phyloP scores from a whole-genome alignment of 148 eudicot species.

The Chenopodium album region DNA sequence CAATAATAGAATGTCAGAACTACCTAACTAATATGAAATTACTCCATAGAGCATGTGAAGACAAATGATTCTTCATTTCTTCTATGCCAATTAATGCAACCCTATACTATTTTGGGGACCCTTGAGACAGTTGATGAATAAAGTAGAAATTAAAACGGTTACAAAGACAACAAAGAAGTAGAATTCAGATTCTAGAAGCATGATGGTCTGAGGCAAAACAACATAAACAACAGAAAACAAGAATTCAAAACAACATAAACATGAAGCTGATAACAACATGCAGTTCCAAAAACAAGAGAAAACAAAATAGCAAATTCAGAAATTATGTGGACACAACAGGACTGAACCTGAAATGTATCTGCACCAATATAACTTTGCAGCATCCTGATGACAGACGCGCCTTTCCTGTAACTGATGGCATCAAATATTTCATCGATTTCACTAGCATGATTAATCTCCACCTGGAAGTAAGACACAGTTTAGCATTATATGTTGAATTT shows the following conservation, averaged over 20 bases:
- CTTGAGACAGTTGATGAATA: not conserved
- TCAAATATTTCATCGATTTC: slow-evolving; percentile 97
- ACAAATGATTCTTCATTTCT: not conserved
- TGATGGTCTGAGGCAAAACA: not conserved
- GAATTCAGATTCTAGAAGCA: not conserved
- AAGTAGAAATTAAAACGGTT: not conserved
- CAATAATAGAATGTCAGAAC: not conserved
- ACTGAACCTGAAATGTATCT: slow-evolving; percentile 73
- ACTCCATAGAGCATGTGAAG: not conserved
- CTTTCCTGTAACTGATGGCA: slow-evolving; percentile 91
- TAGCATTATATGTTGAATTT: not conserved
- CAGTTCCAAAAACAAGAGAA: not conserved
- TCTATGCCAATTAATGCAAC: not conserved
- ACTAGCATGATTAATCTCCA: slow-evolving; percentile 81
- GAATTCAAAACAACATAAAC: too few species aligned
- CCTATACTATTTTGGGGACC: not conserved
- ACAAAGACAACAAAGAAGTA: not conserved
- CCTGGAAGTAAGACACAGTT: slow-evolving; percentile 43
- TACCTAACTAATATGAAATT: not conserved
- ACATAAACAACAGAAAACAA: too few species aligned
- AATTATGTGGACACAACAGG: not conserved
- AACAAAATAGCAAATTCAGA: not conserved
- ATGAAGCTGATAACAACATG: not conserved
- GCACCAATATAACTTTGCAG: slow-evolving; percentile 92
- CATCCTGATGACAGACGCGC: slow-evolving; percentile 94